phyloP scores from a whole-genome alignment of 352 stramenopile species.

The Globisporangium okanoganense region DNA sequence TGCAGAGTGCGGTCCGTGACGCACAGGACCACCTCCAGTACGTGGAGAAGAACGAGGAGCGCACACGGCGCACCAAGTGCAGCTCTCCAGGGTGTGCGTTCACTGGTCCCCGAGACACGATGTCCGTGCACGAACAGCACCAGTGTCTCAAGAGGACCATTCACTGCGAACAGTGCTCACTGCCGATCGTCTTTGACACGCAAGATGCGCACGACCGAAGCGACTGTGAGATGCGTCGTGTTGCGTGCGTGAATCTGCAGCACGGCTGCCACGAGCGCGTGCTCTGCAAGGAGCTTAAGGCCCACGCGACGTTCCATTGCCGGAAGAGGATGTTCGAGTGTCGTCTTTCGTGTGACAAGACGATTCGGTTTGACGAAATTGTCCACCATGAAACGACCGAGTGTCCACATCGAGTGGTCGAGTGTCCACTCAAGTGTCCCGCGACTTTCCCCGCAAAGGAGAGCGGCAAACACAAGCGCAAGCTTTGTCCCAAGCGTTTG shows the following conservation, averaged over 20 bases:
- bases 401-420: slow-evolving; percentile 43
- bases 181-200: slow-evolving; percentile 32
- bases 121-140: slow-evolving; percentile 54
- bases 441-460: slow-evolving; percentile 41
- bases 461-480: slow-evolving; percentile 28
- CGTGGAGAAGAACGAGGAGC: slow-evolving; percentile 40
- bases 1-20: slow-evolving; percentile 32
- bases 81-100: slow-evolving; percentile 42
- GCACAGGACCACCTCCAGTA: slow-evolving; percentile 50
- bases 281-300: slow-evolving; percentile 25
- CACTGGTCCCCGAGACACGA: slow-evolving; percentile 42
- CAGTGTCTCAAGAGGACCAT: slow-evolving; percentile 50
- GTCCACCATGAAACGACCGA: slow-evolving; percentile 44
- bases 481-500: slow-evolving; percentile 51
- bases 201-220: slow-evolving; percentile 27
- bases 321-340: slow-evolving; percentile 49
- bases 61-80: slow-evolving; percentile 40
- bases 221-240: slow-evolving; percentile 31
- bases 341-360: slow-evolving; percentile 40
- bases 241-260: slow-evolving; percentile 51
- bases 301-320: slow-evolving; percentile 52
- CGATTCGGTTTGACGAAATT: slow-evolving; percentile 39
- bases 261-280: slow-evolving; percentile 44
- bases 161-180: slow-evolving; percentile 47
- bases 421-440: slow-evolving; percentile 35